Evolutionary conservation across 352 stramenopile genomes (phyloP).

Genomic region (Phytophthora boehmeriae): DNA sequence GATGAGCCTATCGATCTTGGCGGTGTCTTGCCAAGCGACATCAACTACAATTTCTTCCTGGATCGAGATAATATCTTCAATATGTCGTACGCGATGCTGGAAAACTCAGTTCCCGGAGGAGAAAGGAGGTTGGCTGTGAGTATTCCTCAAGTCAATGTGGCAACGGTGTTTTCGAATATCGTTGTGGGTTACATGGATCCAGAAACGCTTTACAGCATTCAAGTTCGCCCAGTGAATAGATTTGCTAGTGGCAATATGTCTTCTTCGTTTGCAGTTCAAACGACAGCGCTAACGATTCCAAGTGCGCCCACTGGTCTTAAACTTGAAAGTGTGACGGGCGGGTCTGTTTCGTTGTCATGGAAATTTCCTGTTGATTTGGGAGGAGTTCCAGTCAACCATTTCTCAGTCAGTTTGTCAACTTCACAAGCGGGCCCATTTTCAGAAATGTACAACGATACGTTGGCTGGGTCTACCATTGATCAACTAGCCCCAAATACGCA

Average conservation of each 20-base stretch:
- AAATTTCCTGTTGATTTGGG: constrained; percentile 43
- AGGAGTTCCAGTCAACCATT: constrained; percentile 45
- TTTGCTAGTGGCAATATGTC: constrained; percentile 36
- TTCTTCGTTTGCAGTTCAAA: constrained; percentile 25
- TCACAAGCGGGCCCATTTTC: constrained; percentile 22
- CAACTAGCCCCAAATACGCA: constrained; percentile 28
- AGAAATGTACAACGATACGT: constrained; percentile 24
- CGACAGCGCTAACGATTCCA: constrained; percentile 36
- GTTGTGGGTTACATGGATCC: constrained; percentile 54
- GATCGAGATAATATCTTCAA: constrained; percentile 43
- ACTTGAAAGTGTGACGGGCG: constrained; percentile 30
- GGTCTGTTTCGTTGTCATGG: constrained; percentile 49
- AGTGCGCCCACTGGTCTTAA: constrained; percentile 31
- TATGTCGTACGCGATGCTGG: constrained; percentile 41
- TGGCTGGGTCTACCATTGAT: constrained; percentile 34
- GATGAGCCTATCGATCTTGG: constrained; percentile 62
- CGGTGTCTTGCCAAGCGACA: constrained; percentile 32
- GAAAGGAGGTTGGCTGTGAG: constrained; percentile 22
- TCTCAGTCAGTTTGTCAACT: constrained; percentile 37
- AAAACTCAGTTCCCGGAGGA: not conserved
- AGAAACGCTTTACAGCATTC: constrained; percentile 54
- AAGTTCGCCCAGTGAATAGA: constrained; percentile 47
- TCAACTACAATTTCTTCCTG: constrained; percentile 59
- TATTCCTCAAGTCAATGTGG: constrained; percentile 12
- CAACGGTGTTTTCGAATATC: constrained; percentile 20